Evolutionary conservation across 2,329 filamentous ascomycete species (phyloP).

Genomic region (Colletotrichum nymphaeae): DNA sequence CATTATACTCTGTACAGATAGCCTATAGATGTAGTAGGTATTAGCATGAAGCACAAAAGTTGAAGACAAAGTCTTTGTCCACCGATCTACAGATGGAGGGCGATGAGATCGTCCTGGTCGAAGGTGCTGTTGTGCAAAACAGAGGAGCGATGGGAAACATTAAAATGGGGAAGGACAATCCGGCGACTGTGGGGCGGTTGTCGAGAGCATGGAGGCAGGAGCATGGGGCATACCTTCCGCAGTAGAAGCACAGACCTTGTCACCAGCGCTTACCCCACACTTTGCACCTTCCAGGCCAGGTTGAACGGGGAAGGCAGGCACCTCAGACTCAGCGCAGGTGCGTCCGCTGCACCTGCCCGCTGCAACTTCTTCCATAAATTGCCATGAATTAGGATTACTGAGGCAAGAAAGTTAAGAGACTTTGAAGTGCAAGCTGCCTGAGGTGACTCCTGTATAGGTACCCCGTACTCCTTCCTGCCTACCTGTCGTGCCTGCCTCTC

Average conservation of each 20-base stretch:
- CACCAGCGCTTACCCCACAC: constrained; percentile 29
- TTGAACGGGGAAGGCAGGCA: neutral
- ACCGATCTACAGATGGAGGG: neutral
- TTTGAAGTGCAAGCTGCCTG: neutral
- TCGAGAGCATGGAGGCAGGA: neutral
- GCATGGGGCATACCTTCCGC: neutral
- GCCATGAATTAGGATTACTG: too few relatives aligned
- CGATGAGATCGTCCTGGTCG: neutral
- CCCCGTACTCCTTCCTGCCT: too few relatives aligned
- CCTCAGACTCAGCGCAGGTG: neutral
- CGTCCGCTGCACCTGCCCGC: neutral
- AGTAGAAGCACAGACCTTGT: constrained; percentile 9
- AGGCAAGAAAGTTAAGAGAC: neutral
- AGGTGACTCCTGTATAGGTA: neutral
- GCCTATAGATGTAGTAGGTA: too few relatives aligned
- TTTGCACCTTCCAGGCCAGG: constrained; percentile 2
- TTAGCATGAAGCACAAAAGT: neutral
- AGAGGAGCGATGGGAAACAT: neutral
- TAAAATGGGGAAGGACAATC: constrained; percentile 28
- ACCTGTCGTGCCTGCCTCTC: neutral
- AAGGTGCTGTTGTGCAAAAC: constrained; percentile 12
- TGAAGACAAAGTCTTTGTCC: neutral
- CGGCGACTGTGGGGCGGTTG: constrained; percentile 11
- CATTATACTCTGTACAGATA: too few relatives aligned
- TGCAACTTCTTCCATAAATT: neutral